Evolutionary conservation across 345 rosid species (phyloP), one percentile per base, ranked within the genome.

Genomic region (Turritis glabra): DNA sequence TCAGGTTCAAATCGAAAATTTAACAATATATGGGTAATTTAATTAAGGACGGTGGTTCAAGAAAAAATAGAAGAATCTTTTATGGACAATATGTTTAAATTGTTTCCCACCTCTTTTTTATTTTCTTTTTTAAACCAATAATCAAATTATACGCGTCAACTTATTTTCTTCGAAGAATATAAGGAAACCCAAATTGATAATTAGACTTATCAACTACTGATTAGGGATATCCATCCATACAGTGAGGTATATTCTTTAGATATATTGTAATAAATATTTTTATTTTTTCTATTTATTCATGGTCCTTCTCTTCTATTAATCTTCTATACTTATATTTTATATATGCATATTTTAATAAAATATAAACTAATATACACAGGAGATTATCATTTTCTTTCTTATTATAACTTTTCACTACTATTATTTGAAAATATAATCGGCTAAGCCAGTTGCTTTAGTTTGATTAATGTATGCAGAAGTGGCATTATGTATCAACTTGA

Each of bases 191-290:
- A 66, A 33, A 46, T 38, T 46, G 30, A 17, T 46, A 54, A 65
- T 53, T 30, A 53, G 64, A 65, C 25, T 44, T 64, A 43, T 54
- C 57, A 73, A 46, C 65, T 44, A 54, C 37, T 65, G 30, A 74
- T 74, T 8, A 73, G 51, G 71, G 23, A 74, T 65, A 74, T 74
- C 63, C 66, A 46, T 53, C 40, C 44, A 64, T n/a, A 63, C 53
- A 51, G 2, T 2, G 15, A 44, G 56, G 64, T 23, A 73, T 73
- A 73, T 65, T 46, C 72, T 23, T 18, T 17, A 48, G 2, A 3
- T 73, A 29, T 40, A 69, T 25, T 3, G 53, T 50, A 41, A 29
- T 19, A 14, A 27, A 33, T 47, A 32, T 22, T 56, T 12, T 40
- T 69, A 1, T 56, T 22, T 56, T 12, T 40, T 69, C 1, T 56